phyloP scores from a whole-genome alignment of 176 grass and related monocot genomes.

The Pontederia crassipes region DNA sequence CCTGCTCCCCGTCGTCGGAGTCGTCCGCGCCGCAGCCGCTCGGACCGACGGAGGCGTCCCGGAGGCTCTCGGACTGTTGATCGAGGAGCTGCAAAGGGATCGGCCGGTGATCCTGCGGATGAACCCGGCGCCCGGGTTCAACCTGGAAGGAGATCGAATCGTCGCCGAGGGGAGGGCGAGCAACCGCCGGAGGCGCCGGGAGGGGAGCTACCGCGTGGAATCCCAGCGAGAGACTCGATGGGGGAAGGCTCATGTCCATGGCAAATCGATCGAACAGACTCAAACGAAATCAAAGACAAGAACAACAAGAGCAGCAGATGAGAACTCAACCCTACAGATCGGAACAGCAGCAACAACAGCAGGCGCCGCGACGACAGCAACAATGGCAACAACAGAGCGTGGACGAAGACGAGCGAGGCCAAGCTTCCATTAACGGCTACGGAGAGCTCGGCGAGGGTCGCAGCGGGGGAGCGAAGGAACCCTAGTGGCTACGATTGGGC shows the following conservation, averaged over 20 bases:
- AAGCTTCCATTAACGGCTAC: conserved; percentile 16
- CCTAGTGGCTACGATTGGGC: neutral
- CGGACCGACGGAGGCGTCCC: neutral
- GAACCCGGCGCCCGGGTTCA: neutral
- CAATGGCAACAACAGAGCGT: neutral
- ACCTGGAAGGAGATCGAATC: conserved; percentile 17
- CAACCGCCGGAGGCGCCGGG: neutral
- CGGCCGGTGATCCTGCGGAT: neutral
- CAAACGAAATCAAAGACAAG: neutral
- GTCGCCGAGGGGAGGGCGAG: neutral
- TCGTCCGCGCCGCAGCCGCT: conserved; percentile 25
- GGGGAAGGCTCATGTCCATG: conserved; percentile 58
- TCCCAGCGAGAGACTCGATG: conserved; percentile 71
- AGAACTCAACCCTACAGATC: conserved; percentile 15
- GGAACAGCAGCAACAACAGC: conserved; percentile 4
- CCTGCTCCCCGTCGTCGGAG: conserved; percentile 34
- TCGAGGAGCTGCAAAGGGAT: conserved; percentile 18
- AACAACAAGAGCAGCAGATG: conserved; percentile 7
- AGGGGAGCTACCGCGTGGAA: conserved; percentile 30
- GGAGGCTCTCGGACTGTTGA: conserved; percentile 8
- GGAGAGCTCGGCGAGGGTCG: neutral
- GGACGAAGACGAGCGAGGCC: neutral
- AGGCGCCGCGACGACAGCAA: neutral
- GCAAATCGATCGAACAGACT: neutral
- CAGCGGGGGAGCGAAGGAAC: neutral